These are phyloP conservation scores for Penicillium sp. DNA, from an alignment of 2,329 filamentous ascomycete genomes.

Conservation along the genomic window DNA sequence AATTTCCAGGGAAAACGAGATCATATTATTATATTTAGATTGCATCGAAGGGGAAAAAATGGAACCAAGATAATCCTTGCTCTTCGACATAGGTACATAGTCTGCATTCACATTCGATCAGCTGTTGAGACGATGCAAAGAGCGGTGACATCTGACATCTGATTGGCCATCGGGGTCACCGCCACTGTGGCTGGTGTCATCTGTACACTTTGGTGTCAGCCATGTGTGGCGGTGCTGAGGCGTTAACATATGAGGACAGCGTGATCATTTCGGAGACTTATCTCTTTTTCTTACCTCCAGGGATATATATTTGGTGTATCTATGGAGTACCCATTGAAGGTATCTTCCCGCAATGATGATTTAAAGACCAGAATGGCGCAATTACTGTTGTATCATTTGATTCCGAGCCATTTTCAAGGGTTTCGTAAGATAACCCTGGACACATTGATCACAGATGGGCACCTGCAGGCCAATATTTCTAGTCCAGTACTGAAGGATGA, in stretches of 20 bases:
- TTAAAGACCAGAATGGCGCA: not conserved
- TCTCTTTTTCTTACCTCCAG: not conserved
- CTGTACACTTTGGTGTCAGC: not conserved
- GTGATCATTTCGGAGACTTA: not conserved
- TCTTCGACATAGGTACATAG: not conserved
- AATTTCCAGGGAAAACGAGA: not conserved
- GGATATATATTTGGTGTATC: not conserved
- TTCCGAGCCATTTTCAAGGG: not conserved
- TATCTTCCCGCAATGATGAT: not conserved
- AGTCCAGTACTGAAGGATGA: not conserved
- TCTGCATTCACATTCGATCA: not conserved
- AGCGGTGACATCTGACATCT: constrained; percentile 32
- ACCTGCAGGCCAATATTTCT: constrained; percentile 6
- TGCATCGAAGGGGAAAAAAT: not conserved
- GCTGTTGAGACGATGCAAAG: constrained; percentile 13
- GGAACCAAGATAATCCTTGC: not conserved
- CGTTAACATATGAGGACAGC: not conserved
- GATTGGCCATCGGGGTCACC: constrained; percentile 30
- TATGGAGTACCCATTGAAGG: not conserved
- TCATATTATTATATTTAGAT: constrained; percentile 3
- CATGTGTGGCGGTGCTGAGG: constrained; percentile 2
- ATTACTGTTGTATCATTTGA: constrained; percentile 6
- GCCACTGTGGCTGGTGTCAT: constrained; percentile 34
- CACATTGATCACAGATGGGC: constrained; percentile 6
- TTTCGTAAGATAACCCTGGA: not conserved